Evolutionary conservation across 371 early-diverging fungal species (phyloP).

Genomic region (Rhizopus arrhizus): DNA sequence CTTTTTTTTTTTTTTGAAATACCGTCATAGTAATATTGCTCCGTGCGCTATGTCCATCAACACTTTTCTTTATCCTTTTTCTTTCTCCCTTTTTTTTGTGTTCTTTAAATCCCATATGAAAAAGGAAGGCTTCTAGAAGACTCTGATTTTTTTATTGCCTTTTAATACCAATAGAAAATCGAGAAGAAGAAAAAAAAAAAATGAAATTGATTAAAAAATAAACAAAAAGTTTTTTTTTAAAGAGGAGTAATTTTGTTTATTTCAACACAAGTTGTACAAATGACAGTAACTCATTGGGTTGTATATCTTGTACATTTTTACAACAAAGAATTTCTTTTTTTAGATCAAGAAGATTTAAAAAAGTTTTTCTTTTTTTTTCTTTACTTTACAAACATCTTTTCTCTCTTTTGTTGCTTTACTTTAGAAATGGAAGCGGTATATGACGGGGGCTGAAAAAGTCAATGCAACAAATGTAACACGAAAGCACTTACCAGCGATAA

Average conservation of each 20-base stretch:
- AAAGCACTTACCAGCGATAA: not conserved
- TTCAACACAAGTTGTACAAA: not conserved
- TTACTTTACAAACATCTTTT: not conserved
- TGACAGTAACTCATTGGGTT: not conserved
- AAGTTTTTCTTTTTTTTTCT: too few relatives aligned
- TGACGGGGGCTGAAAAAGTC: not conserved
- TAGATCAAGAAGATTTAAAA: too few relatives aligned
- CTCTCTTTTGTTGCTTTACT: not conserved
- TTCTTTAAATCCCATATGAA: not conserved
- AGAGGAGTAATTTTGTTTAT: not conserved
- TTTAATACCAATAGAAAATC: too few relatives aligned
- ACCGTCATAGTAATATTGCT: not conserved
- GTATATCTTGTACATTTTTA: too few relatives aligned
- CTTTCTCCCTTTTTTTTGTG: not conserved
- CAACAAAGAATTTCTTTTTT: too few relatives aligned
- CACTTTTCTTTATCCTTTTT: not conserved
- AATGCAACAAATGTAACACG: slow-evolving; percentile 2
- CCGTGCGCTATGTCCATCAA: not conserved
- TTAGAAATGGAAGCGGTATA: not conserved
- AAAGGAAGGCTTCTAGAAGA: too few relatives aligned
- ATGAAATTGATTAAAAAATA: too few relatives aligned
- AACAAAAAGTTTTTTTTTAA: too few relatives aligned
- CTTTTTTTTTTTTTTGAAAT: not conserved
- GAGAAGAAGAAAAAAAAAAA: too few relatives aligned
- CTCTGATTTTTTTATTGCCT: too few relatives aligned